Evolutionary conservation across 2,329 filamentous ascomycete species (phyloP), one percentile per base, ranked within the genome.

Genomic region (Purpureocillium lavendulum): DNA sequence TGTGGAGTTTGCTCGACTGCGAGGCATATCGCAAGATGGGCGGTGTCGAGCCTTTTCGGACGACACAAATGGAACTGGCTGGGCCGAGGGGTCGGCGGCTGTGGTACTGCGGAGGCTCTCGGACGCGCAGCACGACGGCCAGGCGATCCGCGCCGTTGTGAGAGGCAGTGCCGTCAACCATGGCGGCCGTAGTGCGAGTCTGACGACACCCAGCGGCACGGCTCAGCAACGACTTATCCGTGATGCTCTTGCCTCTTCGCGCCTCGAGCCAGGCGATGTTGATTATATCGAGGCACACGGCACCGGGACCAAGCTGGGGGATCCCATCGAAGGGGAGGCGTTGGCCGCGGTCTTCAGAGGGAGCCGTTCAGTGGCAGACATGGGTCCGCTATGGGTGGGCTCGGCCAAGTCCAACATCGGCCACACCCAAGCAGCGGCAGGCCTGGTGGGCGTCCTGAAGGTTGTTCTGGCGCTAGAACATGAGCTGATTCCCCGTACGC

Each of bases 361-460:
- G 21, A 26, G 29, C 29, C 29, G 12, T 30, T 14, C 29, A 12
- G 29, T 6, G 29, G 11, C 29, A 5, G n/a, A 14, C 12, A 14
- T 6, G n/a, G 7, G 14, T 2, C 21, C 35, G 35, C 26, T 30
- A 13, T 38, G 16, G 38, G 60, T 84, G 1, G 79, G 80, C 6
- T 68, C 77, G 0, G 69, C 77, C 14, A 84, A 84, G 52, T 70
- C 76, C 2, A 82, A 82, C 35, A 58, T 82, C 2, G 79, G 79
- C 1, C 79, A 83, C 53, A 70, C 74, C 26, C 75, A 80, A 49
- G 74, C 75, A 2, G 75, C 75, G 8, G 77, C 77, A 2, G 77
- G 77, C 35, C 63, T 69, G 35, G 78, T 67, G 30, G 73, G 67
- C 24, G 59, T 83, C 7, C 61, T 75, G 49, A 83, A 83, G 56